Evolutionary conservation across 495 filamentous ascomycete genomes (phyloP), one percentile per base, ranked within the genome.

Genomic region (Viridothelium virens): DNA sequence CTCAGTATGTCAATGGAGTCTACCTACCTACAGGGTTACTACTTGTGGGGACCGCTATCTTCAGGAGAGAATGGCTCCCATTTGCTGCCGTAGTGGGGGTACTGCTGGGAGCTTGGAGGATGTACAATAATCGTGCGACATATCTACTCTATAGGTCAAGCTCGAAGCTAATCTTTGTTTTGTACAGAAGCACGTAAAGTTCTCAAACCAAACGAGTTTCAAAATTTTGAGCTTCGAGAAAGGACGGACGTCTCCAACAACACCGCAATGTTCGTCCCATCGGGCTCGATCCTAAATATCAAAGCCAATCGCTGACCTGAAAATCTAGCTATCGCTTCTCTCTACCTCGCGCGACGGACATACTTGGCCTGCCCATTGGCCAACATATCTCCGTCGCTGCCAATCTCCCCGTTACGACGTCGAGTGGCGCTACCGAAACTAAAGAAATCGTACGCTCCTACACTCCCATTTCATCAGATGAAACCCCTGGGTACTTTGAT

Each of bases 351-450:
- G 79, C 86, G 31, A 87, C 81, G 68, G 83, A 89, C 72, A 91
- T 96, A 76, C 89, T 98, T 68, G 93, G 94, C 71, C 87, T 98
- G 25, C 94, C 94, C 65, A 98, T 97, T 79, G 94, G 94, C 70
- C 94, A 98, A 77, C 94, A 98, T 80, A 96, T 98, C 80, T 96
- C 93, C 68, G 89, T 98, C 74, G 88, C 88, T 70, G 92, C 93
- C 44, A 48, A 47, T 39, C 65, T 69, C 48, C 64, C 66, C 53
- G 70, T 72, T 65, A 70, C 48, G 14, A 68, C 69, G 50, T 64
- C 68, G 31, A 85, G 78, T 62, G 86, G 94, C 63, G 84, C 88
- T 66, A 89, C 89, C 67, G 80, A 84, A 70, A 82, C 81, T 67
- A 96, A 96, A 79, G 91, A 96, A 70, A 89, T 97, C 67, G 86